phyloP scores from a whole-genome alignment of 2,329 filamentous ascomycete species.

The Colletotrichum agaves region DNA sequence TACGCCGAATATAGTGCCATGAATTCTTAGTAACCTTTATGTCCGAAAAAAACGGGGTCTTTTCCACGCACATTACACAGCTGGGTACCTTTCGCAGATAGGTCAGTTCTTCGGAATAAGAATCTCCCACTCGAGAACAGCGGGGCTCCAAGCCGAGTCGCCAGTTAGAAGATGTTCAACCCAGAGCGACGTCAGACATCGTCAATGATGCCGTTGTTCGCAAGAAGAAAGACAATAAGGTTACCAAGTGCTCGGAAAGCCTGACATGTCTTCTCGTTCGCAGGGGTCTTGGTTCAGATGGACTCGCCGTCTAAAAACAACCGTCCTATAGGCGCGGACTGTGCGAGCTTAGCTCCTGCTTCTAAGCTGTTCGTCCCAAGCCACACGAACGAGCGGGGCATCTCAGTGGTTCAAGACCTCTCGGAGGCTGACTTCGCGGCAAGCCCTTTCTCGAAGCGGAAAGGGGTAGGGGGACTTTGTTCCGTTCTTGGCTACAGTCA shows the following conservation, averaged over 20 bases:
- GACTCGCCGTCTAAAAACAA: conserved; percentile 19
- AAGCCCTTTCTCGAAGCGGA: conserved; percentile 15
- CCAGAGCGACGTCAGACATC: background rate
- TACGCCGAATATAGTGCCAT: no score
- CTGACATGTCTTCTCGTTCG: conserved; percentile 3
- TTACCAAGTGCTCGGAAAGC: conserved; percentile 20
- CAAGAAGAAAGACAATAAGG: conserved; percentile 1
- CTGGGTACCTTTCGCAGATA: background rate
- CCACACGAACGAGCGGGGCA: conserved; percentile 3
- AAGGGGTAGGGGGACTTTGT: conserved; percentile 3
- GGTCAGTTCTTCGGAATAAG: background rate
- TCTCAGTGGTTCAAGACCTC: conserved; percentile 26
- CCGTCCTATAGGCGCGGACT: background rate
- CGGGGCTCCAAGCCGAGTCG: background rate
- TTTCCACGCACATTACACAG: no score
- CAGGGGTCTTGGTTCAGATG: conserved; percentile 8
- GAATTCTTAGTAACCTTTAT: no score
- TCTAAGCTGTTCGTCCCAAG: conserved; percentile 8
- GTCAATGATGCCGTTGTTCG: background rate
- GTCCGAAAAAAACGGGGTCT: no score
- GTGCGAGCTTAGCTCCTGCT: conserved; percentile 10
- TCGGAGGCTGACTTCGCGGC: conserved; percentile 23
- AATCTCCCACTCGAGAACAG: background rate
- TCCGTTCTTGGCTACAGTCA: conserved; percentile 4
- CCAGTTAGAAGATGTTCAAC: background rate